Percentiles rank a stretch among this genome's conserved stretches.
These are phyloP conservation scores for Schizonepeta tenuifolia DNA, from an alignment of 257 asterid species.

Conservation along the genomic window DNA sequence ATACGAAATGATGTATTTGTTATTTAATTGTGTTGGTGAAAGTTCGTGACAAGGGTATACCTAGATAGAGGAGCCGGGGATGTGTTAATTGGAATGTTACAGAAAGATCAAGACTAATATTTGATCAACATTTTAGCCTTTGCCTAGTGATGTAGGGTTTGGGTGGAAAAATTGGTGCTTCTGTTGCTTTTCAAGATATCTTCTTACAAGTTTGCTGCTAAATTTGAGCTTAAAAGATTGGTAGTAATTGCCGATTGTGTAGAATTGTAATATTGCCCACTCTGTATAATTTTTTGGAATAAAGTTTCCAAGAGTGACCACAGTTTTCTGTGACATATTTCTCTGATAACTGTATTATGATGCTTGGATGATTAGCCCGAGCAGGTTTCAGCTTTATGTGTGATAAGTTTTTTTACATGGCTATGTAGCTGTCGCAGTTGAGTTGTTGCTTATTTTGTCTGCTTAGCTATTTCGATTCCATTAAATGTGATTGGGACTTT, in stretches of 20 bases:
- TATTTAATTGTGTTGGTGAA: neutral
- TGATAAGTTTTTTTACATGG: neutral
- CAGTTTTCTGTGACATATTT: neutral
- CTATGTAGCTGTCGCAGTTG: constrained; percentile 6
- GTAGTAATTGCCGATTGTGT: too few species aligned
- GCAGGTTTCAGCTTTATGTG: neutral
- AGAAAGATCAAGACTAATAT: neutral
- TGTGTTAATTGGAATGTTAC: too few species aligned
- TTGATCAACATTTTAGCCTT: neutral
- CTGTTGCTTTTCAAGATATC: neutral
- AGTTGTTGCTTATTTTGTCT: constrained; percentile 8
- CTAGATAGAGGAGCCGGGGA: too few species aligned
- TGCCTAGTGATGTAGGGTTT: constrained; percentile 5
- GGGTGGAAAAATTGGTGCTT: neutral
- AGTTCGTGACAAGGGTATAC: neutral
- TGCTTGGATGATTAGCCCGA: neutral
- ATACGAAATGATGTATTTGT: neutral
- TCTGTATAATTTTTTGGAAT: neutral
- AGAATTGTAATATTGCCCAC: neutral
- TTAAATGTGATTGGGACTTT: neutral
- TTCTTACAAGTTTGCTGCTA: neutral
- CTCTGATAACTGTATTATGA: neutral
- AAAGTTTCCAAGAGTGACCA: neutral
- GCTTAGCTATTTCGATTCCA: constrained; percentile 8
- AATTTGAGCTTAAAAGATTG: neutral